Percentiles rank a stretch among this genome's conserved stretches.
These are phyloP conservation scores for Dianthus caryophyllus DNA, from an alignment of 148 eudicot genomes.

Conservation along the genomic window DNA sequence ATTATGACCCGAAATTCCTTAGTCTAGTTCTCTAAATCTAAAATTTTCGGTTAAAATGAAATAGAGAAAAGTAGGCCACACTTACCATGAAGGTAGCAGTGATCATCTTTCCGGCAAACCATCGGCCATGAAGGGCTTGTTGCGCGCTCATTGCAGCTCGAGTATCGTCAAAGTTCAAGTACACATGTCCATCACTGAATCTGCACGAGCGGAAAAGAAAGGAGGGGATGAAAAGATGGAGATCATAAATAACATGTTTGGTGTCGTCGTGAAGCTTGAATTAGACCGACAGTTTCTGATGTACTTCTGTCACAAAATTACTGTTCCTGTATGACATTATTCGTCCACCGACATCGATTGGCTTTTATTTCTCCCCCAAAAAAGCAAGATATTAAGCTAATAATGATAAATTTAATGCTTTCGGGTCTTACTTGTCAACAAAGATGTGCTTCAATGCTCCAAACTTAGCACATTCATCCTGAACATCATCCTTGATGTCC, in stretches of 20 bases:
- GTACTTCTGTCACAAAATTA: background rate
- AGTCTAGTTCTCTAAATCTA: background rate
- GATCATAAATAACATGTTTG: background rate
- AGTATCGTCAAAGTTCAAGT: slow-evolving; percentile 62
- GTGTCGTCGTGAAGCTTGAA: background rate
- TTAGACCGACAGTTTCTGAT: background rate
- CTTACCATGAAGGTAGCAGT: slow-evolving; percentile 77
- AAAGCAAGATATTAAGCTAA: too few species aligned
- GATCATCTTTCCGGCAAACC: slow-evolving; percentile 98
- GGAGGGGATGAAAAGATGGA: background rate
- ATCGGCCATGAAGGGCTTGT: slow-evolving; percentile 77
- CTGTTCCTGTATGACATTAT: background rate
- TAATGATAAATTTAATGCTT: background rate
- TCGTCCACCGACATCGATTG: background rate
- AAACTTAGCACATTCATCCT: slow-evolving; percentile 66
- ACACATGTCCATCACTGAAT: slow-evolving; percentile 70
- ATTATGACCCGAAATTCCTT: background rate
- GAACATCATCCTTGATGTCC: slow-evolving; percentile 83
- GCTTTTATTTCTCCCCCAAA: background rate
- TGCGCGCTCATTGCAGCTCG: slow-evolving; percentile 67
- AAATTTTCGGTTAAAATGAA: background rate
- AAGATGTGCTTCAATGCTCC: slow-evolving; percentile 64
- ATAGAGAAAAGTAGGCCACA: background rate
- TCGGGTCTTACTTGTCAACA: slow-evolving; percentile 66
- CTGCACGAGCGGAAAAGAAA: slow-evolving; percentile 30